Base-by-base conservation (phyloP, 2,329 filamentous ascomycete genomes). In the Fusarium torulosum region DNA sequence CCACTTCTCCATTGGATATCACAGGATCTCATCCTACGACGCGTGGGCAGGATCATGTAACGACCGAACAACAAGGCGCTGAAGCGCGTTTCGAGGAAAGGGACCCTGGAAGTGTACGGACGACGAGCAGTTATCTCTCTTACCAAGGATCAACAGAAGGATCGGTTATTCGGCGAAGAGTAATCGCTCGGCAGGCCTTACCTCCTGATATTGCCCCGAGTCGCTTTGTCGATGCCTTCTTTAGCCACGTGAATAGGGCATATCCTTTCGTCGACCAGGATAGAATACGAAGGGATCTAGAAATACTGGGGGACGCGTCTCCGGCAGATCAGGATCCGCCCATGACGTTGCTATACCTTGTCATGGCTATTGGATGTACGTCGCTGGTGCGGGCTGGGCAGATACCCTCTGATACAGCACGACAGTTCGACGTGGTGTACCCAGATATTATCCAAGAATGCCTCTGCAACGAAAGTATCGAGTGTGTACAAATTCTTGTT, bases 331-430 rank as follows among this genome's bases (percentile, higher is more conserved):
- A 67, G 44, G 71, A 72, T 42, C 70, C 71, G 20, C 65, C 68
- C 15, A 67, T 72, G 53, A 82, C 78, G 6, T 56, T 80, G 6
- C 63, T 82, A 4, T 81, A 80, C 59, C 77, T 83, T 6, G 75
- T 83, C 64, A 82, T 83, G 79, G 81, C 81, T 23, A 82, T 83
- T 37, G 81, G 81, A 0, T 81, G 78, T 51, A 82, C 80, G 0
- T 83, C 80, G 0, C 67, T 83, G 19, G 77, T 81, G 59, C 74
- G 81, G 2, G 80, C 79, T 2, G 80, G 80, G 1, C 78, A 82
- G 55, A 74, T 81, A 2, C 75, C 79, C 3, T 68, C 72, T 17
- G 76, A 77, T 17, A 71, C 64, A 64, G 72, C 71, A 1, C 70
- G 70, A 9, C 74, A 69, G 31, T 81, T 81, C 44, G 73, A 79